These are phyloP conservation scores for Huiozyma naganishii DNA, from an alignment of 805 yeast species.

Conservation along the genomic window DNA sequence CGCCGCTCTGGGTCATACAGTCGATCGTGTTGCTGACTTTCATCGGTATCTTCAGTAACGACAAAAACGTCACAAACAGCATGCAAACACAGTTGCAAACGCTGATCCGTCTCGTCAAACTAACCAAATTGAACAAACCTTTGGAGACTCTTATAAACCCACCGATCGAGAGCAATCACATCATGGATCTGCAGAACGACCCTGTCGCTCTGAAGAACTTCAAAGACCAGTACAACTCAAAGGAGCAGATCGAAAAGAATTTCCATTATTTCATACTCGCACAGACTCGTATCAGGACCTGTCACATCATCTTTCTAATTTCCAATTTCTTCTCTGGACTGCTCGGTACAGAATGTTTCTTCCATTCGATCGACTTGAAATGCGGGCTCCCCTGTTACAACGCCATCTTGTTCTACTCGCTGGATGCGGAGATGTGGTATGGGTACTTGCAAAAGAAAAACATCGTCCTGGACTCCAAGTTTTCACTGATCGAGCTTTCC, in stretches of 20 bases:
- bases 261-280: conserved; percentile 48
- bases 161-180: conserved; percentile 31
- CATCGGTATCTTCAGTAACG: conserved; percentile 70
- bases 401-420: conserved; percentile 52
- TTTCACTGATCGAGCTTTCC: conserved; percentile 43
- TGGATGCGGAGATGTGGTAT: conserved; percentile 42
- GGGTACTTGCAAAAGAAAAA: conserved; percentile 28
- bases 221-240: conserved; percentile 19
- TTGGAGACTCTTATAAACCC: conserved; percentile 37
- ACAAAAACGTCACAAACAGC: conserved; percentile 56
- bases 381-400: conserved; percentile 57
- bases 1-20: conserved; percentile 84
- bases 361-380: conserved; percentile 39
- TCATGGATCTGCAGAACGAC: conserved; percentile 37
- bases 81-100: conserved; percentile 76
- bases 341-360: conserved; percentile 34
- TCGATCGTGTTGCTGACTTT: conserved; percentile 71
- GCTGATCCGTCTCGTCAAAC: conserved; percentile 63
- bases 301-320: conserved; percentile 52
- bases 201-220: conserved; percentile 34
- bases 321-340: conserved; percentile 44
- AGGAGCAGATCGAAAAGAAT: conserved; percentile 25
- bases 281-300: conserved; percentile 71
- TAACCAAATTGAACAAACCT: conserved; percentile 56
- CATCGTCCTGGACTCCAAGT: conserved; percentile 38